Percentiles rank a stretch among this genome's conserved stretches.
phyloP scores from a whole-genome alignment of 2,329 filamentous ascomycete species.

The Botryosphaeria dothidea region DNA sequence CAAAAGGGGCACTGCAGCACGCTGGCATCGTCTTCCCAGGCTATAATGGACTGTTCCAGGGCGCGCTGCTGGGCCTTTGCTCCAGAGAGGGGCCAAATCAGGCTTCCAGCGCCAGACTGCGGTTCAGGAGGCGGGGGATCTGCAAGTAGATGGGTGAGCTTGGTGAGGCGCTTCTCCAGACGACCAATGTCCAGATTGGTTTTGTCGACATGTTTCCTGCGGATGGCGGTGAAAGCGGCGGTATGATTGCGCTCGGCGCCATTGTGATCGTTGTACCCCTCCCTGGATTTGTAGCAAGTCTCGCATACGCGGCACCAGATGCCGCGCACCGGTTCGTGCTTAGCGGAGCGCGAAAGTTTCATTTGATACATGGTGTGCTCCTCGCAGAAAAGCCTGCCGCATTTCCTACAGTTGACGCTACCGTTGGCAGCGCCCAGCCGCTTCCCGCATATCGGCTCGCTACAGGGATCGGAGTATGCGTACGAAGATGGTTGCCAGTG shows the following conservation, averaged over 20 bases:
- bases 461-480: conserved; percentile 78
- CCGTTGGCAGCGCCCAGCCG: conserved; percentile 77
- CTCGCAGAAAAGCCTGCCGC: conserved; percentile 91
- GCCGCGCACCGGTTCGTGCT: conserved; percentile 85
- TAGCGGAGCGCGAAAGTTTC: conserved; percentile 87
- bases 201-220: conserved; percentile 78
- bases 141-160: conserved; percentile 80
- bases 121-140: conserved; percentile 68
- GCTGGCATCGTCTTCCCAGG: conserved; percentile 87
- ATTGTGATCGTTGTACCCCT: conserved; percentile 89
- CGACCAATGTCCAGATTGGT: conserved; percentile 84
- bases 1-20: conserved; percentile 89
- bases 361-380: conserved; percentile 99
- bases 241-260: conserved; percentile 72
- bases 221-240: conserved; percentile 66
- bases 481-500: conserved; percentile 85
- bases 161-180: conserved; percentile 87
- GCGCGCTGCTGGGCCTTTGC: conserved; percentile 72
- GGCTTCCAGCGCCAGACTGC: conserved; percentile 46
- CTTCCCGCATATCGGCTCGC: conserved; percentile 83
- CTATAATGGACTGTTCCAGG: conserved; percentile 88
- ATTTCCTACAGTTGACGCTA: conserved; percentile 89
- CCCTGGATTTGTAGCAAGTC: conserved; percentile 97
- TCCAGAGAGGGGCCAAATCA: conserved; percentile 61
- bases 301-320: conserved; percentile 96